phyloP scores from a whole-genome alignment of 2,329 filamentous ascomycete genomes.

The Xylaria sp. region DNA sequence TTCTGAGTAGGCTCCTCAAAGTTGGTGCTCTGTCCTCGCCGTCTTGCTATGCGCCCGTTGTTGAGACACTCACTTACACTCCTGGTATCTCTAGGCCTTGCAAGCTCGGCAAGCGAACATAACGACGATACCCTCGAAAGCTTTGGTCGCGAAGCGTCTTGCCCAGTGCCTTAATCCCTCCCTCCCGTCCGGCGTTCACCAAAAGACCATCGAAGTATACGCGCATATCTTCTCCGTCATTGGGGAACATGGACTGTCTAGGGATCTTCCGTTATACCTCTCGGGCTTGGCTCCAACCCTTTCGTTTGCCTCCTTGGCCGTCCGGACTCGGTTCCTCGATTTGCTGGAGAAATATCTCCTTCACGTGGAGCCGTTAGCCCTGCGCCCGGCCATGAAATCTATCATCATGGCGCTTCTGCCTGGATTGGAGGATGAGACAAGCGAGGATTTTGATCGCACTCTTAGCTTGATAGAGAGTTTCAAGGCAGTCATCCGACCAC shows the following conservation, averaged over 20 bases:
- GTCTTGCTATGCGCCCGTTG: conserved; percentile 15
- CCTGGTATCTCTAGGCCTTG: conserved; percentile 71
- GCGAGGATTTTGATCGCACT: conserved; percentile 94
- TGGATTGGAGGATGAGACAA: conserved; percentile 93
- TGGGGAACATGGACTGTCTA: conserved; percentile 80
- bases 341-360: conserved; percentile 85
- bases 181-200: conserved; percentile 94
- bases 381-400: conserved; percentile 90
- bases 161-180: conserved; percentile 95
- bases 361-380: conserved; percentile 72
- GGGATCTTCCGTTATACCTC: conserved; percentile 86
- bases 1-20: conserved; percentile 90
- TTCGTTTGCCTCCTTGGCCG: conserved; percentile 93
- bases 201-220: conserved; percentile 96
- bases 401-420: conserved; percentile 90
- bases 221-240: conserved; percentile 88
- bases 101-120: conserved; percentile 83
- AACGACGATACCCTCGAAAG: conserved; percentile 81
- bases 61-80: conserved; percentile 42
- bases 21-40: conserved; percentile 56
- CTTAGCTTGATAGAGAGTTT: conserved; percentile 81
- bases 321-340: conserved; percentile 85
- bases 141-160: conserved; percentile 85
- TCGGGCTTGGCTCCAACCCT: conserved; percentile 89
- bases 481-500: conserved; percentile 72